phyloP scores from a whole-genome alignment of 306 rosid genomes.

The Lathyrus sativus region DNA sequence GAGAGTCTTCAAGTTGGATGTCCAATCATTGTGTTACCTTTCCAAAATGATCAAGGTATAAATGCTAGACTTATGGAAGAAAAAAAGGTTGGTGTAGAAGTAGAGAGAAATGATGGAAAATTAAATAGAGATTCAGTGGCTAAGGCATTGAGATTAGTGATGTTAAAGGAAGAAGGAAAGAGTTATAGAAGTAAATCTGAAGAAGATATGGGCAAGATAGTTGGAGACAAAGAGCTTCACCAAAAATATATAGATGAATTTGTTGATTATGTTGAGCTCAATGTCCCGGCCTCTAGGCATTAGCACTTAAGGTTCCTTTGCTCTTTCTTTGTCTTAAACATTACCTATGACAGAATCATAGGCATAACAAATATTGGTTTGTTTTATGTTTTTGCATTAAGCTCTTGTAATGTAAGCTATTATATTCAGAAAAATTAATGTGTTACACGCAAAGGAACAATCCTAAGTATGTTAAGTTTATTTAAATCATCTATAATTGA shows the following conservation, averaged over 20 bases:
- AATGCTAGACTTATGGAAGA: slow-evolving; percentile 36
- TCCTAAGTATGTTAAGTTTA: slow-evolving; percentile 26
- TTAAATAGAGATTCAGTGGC: slow-evolving; percentile 28
- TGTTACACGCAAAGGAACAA: slow-evolving; percentile 36
- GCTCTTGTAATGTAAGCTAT: slow-evolving; percentile 12
- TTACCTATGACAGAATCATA: no score
- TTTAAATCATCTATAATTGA: slow-evolving; percentile 52
- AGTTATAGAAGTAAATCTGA: slow-evolving; percentile 39
- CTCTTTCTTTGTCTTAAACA: background rate
- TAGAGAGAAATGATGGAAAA: slow-evolving; percentile 38
- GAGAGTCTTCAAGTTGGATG: slow-evolving; percentile 22
- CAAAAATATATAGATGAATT: slow-evolving; percentile 37
- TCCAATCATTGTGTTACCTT: slow-evolving; percentile 38
- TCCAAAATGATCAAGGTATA: slow-evolving; percentile 32
- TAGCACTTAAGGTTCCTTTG: background rate
- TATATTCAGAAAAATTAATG: slow-evolving; percentile 56
- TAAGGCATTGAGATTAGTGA: slow-evolving; percentile 33
- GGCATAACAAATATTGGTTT: no score
- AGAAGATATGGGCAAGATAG: slow-evolving; percentile 29
- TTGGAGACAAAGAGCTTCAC: slow-evolving; percentile 3
- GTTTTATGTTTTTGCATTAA: background rate
- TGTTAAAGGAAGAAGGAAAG: slow-evolving; percentile 46
- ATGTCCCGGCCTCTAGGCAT: background rate
- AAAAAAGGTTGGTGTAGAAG: slow-evolving; percentile 34
- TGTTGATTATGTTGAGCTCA: slow-evolving; percentile 27